Conservation (phyloP, 1,139 yeast genomes). For the Kluyveromyces marxianus region DNA sequence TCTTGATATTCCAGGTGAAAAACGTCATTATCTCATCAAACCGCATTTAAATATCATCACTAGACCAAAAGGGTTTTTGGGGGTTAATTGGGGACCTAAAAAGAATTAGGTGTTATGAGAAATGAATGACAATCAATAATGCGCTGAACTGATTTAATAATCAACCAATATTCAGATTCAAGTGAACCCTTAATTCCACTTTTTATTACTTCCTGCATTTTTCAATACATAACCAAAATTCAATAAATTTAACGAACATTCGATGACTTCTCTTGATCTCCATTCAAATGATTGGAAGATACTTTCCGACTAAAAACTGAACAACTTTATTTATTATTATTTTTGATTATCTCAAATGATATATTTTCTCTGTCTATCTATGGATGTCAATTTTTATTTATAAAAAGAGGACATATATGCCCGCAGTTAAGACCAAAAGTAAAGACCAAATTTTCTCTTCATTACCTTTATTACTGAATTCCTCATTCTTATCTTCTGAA, state of each 20-base stretch:
- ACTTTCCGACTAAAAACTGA: no score
- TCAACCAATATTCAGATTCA: no score
- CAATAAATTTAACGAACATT: background rate
- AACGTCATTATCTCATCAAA: slow-evolving; percentile 63
- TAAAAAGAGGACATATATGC: background rate
- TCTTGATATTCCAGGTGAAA: slow-evolving; percentile 65
- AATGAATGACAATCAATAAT: no score
- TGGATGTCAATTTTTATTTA: background rate
- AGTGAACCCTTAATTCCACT: no score
- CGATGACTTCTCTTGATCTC: background rate
- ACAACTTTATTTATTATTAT: no score
- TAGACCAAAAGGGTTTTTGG: slow-evolving; percentile 53
- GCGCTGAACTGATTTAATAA: no score
- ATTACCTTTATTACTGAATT: background rate
- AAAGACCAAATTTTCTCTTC: background rate
- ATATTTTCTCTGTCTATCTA: background rate
- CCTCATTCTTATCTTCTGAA: background rate
- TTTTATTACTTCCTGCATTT: background rate
- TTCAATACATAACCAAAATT: background rate
- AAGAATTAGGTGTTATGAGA: slow-evolving; percentile 34
- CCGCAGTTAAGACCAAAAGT: background rate
- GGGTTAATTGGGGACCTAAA: slow-evolving; percentile 81
- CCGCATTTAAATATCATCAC: slow-evolving; percentile 34
- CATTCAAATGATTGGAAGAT: no score
- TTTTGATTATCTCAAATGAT: no score